Percentiles rank a stretch among this genome's conserved stretches.
Evolutionary conservation across 352 stramenopile species (phyloP).

Genomic region (Globisporangium paroecandrum): DNA sequence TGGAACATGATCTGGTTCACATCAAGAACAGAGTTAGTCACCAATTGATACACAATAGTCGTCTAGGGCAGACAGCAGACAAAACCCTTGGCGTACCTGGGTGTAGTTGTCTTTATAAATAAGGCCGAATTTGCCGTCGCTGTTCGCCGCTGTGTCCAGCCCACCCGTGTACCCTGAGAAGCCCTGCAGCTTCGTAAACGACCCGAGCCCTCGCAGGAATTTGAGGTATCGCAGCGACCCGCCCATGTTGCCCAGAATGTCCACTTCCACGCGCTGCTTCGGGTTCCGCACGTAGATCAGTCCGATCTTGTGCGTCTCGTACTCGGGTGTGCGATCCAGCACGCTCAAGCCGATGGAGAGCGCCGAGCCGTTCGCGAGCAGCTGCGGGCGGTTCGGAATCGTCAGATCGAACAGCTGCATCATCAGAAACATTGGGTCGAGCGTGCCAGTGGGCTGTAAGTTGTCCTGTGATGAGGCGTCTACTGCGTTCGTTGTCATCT

Average conservation of each 20-base stretch:
- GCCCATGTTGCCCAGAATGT: conserved; percentile 70
- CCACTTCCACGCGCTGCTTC: conserved; percentile 56
- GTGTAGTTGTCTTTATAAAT: conserved; percentile 64
- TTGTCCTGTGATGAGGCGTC: background rate
- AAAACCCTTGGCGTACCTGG: conserved; percentile 39
- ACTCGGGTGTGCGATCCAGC: conserved; percentile 73
- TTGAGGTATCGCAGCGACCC: conserved; percentile 71
- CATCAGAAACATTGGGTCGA: conserved; percentile 77
- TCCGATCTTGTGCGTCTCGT: conserved; percentile 87
- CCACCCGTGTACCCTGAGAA: conserved; percentile 69
- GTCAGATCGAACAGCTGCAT: conserved; percentile 79
- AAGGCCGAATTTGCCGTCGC: conserved; percentile 72
- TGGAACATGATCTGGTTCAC: conserved; percentile 78
- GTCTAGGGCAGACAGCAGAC: background rate
- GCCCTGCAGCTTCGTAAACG: conserved; percentile 64
- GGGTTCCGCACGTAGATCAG: conserved; percentile 63
- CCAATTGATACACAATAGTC: background rate
- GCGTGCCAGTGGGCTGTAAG: conserved; percentile 8
- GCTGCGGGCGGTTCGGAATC: conserved; percentile 45
- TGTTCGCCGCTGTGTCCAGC: conserved; percentile 65
- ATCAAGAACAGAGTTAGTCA: background rate
- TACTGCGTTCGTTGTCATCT: background rate
- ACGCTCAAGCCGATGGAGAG: conserved; percentile 67
- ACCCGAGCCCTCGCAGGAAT: conserved; percentile 68
- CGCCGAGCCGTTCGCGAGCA: conserved; percentile 51